These are phyloP conservation scores for Rubroboletus pulcherrimus DNA, from an alignment of 768 basidiomycete species.

Conservation along the genomic window DNA sequence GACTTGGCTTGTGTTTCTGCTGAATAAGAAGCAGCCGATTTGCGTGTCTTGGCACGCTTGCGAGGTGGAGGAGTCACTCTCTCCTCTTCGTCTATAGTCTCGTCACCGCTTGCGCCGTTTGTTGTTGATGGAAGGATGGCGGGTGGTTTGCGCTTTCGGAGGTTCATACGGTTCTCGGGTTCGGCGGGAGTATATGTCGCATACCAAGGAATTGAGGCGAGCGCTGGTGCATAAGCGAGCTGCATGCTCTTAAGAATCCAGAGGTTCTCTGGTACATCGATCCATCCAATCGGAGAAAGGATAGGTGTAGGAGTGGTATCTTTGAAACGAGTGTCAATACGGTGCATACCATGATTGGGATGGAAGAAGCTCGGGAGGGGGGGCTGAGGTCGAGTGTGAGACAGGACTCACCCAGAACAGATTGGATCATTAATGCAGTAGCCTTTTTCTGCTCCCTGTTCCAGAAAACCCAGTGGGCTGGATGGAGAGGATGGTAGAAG, in stretches of 20 bases:
- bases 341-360: neutral
- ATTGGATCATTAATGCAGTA: conserved; percentile 52
- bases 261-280: conserved; percentile 31
- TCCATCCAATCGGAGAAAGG: conserved; percentile 35
- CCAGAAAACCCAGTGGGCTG: conserved; percentile 67
- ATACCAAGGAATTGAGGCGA: conserved; percentile 28
- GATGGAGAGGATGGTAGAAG: conserved; percentile 50
- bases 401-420: conserved; percentile 47
- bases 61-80: conserved; percentile 27
- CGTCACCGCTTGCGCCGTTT: conserved; percentile 36
- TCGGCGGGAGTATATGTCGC: conserved; percentile 29
- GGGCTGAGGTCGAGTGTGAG: neutral
- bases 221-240: conserved; percentile 25
- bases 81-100: conserved; percentile 30
- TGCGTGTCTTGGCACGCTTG: conserved; percentile 30
- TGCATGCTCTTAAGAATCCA: conserved; percentile 34
- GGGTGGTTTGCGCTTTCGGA: conserved; percentile 31
- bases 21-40: conserved; percentile 11
- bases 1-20: conserved; percentile 5
- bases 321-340: conserved; percentile 12
- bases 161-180: conserved; percentile 32
- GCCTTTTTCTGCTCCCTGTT: conserved; percentile 42
- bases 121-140: conserved; percentile 12
- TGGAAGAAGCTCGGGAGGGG: neutral
- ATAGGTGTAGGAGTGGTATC: conserved; percentile 31